Conservation (phyloP, 192 early-diverging fungal species). For the Polychytrium aggregatum region DNA sequence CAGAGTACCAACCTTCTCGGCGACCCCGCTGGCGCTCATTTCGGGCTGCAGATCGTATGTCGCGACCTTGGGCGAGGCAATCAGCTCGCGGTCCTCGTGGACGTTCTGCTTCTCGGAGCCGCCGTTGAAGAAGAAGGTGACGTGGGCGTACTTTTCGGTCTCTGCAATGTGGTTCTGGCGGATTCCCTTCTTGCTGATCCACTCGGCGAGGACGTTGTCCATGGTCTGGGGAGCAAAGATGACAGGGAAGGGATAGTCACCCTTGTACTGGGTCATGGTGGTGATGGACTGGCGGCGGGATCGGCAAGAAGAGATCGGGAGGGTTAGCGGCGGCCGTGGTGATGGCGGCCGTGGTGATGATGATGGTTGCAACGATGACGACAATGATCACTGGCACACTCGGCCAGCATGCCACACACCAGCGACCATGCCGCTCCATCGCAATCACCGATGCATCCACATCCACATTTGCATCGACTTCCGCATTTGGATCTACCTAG, state of each 20-base stretch:
- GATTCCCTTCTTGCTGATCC: constrained; percentile 78
- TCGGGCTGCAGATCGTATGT: constrained; percentile 96
- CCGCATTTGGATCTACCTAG: too few species aligned
- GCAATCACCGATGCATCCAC: too few species aligned
- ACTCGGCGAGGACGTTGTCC: constrained; percentile 96
- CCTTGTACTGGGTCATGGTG: constrained; percentile 97
- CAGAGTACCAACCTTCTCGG: constrained; percentile 58
- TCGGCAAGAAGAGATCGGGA: too few species aligned
- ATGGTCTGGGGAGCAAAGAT: constrained; percentile 96
- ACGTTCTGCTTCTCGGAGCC: constrained; percentile 86
- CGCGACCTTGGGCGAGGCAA: constrained; percentile 88
- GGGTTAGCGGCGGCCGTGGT: too few species aligned
- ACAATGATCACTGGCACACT: too few species aligned
- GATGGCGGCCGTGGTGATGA: too few species aligned
- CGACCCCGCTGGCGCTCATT: constrained; percentile 87
- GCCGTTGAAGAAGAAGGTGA: constrained; percentile 99
- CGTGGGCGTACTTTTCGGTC: constrained; percentile 99
- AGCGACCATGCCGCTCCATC: too few species aligned
- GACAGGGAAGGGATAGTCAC: constrained; percentile 87
- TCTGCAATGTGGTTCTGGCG: constrained; percentile 95
- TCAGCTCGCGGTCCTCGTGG: constrained; percentile 79
- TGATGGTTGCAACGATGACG: too few species aligned
- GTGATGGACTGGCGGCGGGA: constrained; percentile 53
- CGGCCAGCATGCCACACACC: too few species aligned
- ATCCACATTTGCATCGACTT: too few species aligned